Base-by-base conservation (phyloP, 2,329 filamentous ascomycete species). In the Onygenales sp. region DNA sequence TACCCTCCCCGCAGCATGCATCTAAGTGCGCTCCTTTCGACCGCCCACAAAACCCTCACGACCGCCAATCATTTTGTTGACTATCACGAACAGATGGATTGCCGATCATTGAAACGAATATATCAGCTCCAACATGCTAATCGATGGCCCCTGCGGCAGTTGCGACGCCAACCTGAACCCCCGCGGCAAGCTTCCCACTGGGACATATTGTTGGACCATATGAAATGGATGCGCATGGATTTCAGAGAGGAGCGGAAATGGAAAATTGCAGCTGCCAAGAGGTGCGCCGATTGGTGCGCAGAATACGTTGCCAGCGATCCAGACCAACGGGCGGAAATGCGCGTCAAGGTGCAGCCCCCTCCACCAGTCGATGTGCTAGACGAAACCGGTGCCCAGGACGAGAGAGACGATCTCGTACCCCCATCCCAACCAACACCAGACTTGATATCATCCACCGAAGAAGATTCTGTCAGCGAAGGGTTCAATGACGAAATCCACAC, bases 201-300 rank as follows among this genome's bases (percentile, higher is more conserved):
- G 81, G 93, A 98, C 70, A 79, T 92, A 51, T 69, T 97, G 52
- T 74, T 98, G 34, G 81, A 90, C 60, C 91, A 98, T 73, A 88
- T 92, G 81, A 95, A 91, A 68, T 97, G 92, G 92, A 94, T 98
- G 88, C 83, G 91, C 49, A 96, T 90, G 1, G 93, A 98, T 69
- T 97, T 96, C 64, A 81, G 87, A 50, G 88, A 96, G 69, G 93
- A 97, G 68, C 78, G 89, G 42, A 95, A 95, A 67, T 95, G 91
- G 90, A 97, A 96, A 71, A 84, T 83, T 64, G 81, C 86, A 2
- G 80, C 86, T 37, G 91, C 91, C 4, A 85, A 85, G 54, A 89
- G 85, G 54, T 76, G 95, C 55, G 93, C 90, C 1, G 77, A 84
- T 62, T 87, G 86, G 62, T 97, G 92, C 68, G 88, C 86, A 0